A percentile compares a stretch with the other conserved stretches of the same genome.
These are phyloP conservation scores for Udeniomyces megalosporus DNA, from an alignment of 768 basidiomycete species.

Conservation along the genomic window DNA sequence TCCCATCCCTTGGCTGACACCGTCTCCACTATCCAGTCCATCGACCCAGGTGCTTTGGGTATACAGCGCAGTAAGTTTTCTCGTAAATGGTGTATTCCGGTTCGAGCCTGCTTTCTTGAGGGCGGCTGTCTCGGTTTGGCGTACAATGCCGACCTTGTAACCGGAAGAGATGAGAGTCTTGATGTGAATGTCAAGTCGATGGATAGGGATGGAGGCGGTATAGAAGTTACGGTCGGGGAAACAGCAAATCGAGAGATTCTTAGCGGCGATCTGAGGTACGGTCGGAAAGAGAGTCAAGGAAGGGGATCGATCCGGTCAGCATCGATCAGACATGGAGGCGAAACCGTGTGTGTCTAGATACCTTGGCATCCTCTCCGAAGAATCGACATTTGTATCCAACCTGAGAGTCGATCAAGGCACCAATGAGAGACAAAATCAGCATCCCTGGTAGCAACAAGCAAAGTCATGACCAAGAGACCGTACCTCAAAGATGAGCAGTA, in stretches of 20 bases:
- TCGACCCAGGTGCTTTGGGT: conserved; percentile 55
- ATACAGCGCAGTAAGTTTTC: conserved; percentile 34
- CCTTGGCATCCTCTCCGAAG: conserved; percentile 30
- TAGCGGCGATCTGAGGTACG: conserved; percentile 22
- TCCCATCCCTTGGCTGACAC: conserved; percentile 25
- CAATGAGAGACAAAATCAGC: too few relatives aligned
- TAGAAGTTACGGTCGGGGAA: conserved; percentile 26
- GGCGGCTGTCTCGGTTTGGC: conserved; percentile 31
- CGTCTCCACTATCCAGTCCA: conserved; percentile 29
- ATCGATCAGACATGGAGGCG: neutral
- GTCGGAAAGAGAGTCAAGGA: neutral
- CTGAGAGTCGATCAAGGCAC: conserved; percentile 28
- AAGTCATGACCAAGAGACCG: conserved; percentile 1
- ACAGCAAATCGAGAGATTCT: conserved; percentile 26
- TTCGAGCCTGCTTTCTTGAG: conserved; percentile 30
- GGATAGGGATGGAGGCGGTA: conserved; percentile 28
- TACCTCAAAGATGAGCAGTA: conserved; percentile 29
- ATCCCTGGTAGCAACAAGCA: too few relatives aligned
- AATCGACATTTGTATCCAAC: conserved; percentile 31
- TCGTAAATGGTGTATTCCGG: conserved; percentile 29
- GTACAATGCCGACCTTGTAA: conserved; percentile 30
- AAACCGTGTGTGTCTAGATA: too few relatives aligned
- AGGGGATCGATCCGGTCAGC: neutral
- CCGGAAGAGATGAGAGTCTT: conserved; percentile 27
- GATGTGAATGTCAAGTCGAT: conserved; percentile 25